phyloP scores from a whole-genome alignment of 2,329 filamentous ascomycete genomes.

The Colletotrichum endophyticum region DNA sequence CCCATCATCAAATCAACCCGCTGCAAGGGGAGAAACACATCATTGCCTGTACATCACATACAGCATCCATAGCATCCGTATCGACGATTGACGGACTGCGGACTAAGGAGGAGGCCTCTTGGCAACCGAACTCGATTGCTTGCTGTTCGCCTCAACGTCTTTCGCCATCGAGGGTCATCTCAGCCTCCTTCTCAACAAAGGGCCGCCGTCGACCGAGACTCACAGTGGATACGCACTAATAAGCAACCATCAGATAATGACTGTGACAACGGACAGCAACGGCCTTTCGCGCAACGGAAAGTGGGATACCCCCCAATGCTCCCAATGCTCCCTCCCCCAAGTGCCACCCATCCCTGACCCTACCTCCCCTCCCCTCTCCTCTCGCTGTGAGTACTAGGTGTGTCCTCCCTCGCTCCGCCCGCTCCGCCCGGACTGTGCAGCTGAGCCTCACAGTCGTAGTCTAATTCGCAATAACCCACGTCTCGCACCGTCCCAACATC shows the following conservation, averaged over 20 bases:
- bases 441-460: constrained; percentile 8
- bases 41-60: background rate
- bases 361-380: background rate
- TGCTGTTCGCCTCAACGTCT: background rate
- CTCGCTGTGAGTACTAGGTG: background rate
- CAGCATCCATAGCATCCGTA: background rate
- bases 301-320: background rate
- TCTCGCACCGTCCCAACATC: background rate
- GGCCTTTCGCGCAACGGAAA: background rate
- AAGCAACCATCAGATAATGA: background rate
- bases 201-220: background rate
- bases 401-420: background rate
- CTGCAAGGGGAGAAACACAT: background rate
- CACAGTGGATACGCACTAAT: background rate
- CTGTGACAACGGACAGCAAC: background rate
- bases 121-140: background rate
- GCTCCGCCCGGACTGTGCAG: constrained; percentile 6
- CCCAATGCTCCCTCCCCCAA: background rate
- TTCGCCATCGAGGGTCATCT: background rate
- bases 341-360: background rate
- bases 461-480: background rate
- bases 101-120: constrained; percentile 3
- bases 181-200: background rate
- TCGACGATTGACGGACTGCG: background rate
- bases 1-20: background rate